Evolutionary conservation across 2,329 filamentous ascomycete species (phyloP).

Genomic region (Phialophora tarda): DNA sequence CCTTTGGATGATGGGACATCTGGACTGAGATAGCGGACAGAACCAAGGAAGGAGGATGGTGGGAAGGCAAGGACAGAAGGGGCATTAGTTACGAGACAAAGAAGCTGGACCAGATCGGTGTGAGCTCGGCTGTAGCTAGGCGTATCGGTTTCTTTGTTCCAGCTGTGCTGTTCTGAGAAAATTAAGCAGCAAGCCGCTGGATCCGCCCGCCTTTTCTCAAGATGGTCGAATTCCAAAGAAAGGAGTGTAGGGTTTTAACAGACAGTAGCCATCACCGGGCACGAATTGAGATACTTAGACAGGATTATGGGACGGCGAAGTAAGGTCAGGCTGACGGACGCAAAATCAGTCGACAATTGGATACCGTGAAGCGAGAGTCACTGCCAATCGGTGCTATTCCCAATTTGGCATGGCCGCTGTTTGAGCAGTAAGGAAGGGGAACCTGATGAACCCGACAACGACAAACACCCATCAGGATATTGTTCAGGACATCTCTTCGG

Average conservation of each 20-base stretch:
- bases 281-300: background rate
- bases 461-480: conserved; percentile 4
- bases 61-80: background rate
- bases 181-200: background rate
- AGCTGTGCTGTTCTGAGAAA: background rate
- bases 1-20: background rate
- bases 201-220: too few relatives aligned
- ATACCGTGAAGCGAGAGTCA: too few relatives aligned
- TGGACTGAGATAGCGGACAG: background rate
- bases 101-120: background rate
- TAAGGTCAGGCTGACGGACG: background rate
- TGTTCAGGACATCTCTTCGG: background rate
- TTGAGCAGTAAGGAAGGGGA: background rate
- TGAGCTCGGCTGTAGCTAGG: background rate
- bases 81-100: background rate
- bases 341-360: background rate
- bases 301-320: background rate
- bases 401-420: background rate
- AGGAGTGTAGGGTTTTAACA: background rate
- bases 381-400: background rate
- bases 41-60: background rate
- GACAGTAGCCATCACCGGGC: background rate
- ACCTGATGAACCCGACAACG: background rate
- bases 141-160: background rate
- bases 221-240: background rate